Base-by-base conservation (phyloP, 495 filamentous ascomycete species). In the Ramalina peruviana region DNA sequence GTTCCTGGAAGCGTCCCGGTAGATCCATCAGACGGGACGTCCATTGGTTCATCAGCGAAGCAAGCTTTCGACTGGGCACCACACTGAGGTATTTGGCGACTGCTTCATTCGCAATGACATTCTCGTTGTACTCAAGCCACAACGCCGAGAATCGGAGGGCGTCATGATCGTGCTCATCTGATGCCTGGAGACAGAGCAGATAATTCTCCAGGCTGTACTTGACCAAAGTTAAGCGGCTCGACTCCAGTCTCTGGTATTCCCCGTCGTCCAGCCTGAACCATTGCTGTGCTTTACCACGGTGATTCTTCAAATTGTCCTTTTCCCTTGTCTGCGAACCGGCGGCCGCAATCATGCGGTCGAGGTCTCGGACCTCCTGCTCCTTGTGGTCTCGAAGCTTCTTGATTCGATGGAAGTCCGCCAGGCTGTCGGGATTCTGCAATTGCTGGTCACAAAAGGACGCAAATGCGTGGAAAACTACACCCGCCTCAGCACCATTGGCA, bases 401-500 rank as follows among this genome's bases (percentile, higher is more conserved):
- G 36, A 94, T 73, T 13, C 92, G 82, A 40, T 79, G 74, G 52
- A 93, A 79, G 54, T 99, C 92, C 60, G 95, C 88, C 17, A 87
- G 66, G 46, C 80, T 79, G 46, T 89, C 86, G 2, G 80, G 75
- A 59, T 88, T 90, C 51, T 93, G 80, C 12, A 97, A 69, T 60
- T 97, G 92, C 54, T 83, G 80, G 61, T 99, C 90, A 60, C 92
- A 99, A 58, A 96, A 99, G 47, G 78, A 77, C 47, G 92, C 92
- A 62, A 95, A 97, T 54, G 92, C 85, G 61, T 96, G 87, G 57
- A 85, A 96, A 9, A 96, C 93, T 57, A 84, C 74, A 6, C 90
- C 88, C 6, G 89, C 85, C 47, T 86, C 82, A 54, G 78, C 72
- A 9, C 85, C 82, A 37, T 82, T 74, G 2, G 62, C 73, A 46